Conservation (phyloP, 306 rosid species). For the Dicorynia guianensis region DNA sequence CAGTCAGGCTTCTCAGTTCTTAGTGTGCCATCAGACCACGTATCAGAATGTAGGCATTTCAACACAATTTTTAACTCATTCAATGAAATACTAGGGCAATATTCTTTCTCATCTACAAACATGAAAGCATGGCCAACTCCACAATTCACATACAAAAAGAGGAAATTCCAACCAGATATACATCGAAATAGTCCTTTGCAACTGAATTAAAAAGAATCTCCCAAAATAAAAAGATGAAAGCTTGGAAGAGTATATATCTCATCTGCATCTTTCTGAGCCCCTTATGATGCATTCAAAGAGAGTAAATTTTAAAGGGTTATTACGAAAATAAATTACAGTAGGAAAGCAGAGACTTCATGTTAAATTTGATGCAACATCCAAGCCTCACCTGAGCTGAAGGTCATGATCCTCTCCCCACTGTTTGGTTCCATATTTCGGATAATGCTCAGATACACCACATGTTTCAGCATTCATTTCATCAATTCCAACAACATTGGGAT, state of each 20-base stretch:
- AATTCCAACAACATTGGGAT: constrained; percentile 89
- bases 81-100: constrained; percentile 19
- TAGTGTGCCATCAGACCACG: not conserved
- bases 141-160: constrained; percentile 10
- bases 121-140: constrained; percentile 24
- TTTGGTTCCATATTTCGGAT: constrained; percentile 64
- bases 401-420: constrained; percentile 98
- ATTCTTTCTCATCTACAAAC: constrained; percentile 25
- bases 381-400: constrained; percentile 88
- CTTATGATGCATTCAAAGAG: constrained; percentile 17
- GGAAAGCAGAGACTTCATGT: constrained; percentile 40
- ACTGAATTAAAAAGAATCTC: constrained; percentile 12
- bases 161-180: constrained; percentile 16
- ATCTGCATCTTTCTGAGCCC: constrained; percentile 15
- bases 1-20: not conserved
- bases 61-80: not conserved
- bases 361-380: constrained; percentile 38
- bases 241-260: not conserved
- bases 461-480: constrained; percentile 76
- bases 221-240: constrained; percentile 1
- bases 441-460: constrained; percentile 60
- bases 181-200: constrained; percentile 34
- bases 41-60: not conserved
- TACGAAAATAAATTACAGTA: constrained; percentile 2
- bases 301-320: constrained; percentile 24